phyloP scores from a whole-genome alignment of 345 rosid genomes.

The Kernera saxatilis region DNA sequence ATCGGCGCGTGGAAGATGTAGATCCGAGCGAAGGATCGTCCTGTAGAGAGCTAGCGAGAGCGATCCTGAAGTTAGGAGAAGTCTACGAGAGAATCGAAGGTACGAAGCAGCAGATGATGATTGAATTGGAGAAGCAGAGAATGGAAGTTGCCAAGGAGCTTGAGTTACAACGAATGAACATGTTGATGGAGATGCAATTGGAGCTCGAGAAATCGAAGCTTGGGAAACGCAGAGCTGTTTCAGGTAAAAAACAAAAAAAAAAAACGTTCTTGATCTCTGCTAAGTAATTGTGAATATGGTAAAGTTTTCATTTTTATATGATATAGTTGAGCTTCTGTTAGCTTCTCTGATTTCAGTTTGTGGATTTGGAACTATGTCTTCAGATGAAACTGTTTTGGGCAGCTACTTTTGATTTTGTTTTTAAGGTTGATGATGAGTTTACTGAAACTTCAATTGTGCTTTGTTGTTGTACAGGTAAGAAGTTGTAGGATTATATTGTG shows the following conservation, averaged over 20 bases:
- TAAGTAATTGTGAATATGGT: background rate
- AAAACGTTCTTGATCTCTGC: background rate
- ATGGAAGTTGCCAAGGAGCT: constrained; percentile 65
- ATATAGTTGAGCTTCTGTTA: background rate
- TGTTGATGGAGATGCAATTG: constrained; percentile 62
- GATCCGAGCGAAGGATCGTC: constrained; percentile 38
- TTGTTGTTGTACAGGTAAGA: constrained; percentile 21
- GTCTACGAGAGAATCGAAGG: constrained; percentile 63
- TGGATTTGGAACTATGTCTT: background rate
- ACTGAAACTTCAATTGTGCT: background rate
- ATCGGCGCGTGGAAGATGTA: constrained; percentile 35
- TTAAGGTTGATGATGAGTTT: background rate
- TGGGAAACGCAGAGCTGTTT: constrained; percentile 23
- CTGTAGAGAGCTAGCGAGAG: constrained; percentile 53
- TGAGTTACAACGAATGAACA: constrained; percentile 66
- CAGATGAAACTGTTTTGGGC: background rate
- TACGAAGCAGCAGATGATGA: constrained; percentile 58
- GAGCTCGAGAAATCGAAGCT: constrained; percentile 55
- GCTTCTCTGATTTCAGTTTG: background rate
- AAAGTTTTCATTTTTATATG: constrained; percentile 8
- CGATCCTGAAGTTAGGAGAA: constrained; percentile 62
- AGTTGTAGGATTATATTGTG: constrained; percentile 22
- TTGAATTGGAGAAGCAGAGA: constrained; percentile 75
- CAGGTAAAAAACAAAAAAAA: constrained; percentile 21
- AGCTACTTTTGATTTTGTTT: background rate